These are phyloP conservation scores for Chaetomium globosum DNA, from an alignment of 2,329 filamentous ascomycete species.

Conservation along the genomic window DNA sequence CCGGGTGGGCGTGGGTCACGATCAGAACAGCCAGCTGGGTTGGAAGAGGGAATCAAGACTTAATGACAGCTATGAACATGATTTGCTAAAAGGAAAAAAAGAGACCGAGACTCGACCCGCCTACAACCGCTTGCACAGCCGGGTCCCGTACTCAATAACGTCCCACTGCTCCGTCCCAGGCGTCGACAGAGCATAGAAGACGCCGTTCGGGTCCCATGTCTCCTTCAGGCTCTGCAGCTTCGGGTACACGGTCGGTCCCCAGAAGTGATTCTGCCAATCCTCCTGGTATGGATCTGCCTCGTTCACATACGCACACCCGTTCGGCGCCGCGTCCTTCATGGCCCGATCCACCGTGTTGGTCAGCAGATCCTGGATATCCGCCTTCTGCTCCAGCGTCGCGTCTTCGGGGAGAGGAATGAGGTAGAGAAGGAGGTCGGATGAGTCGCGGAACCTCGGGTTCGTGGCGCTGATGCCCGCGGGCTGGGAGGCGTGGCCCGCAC, in stretches of 20 bases:
- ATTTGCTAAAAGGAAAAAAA: not conserved
- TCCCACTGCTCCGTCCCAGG: conserved; percentile 52
- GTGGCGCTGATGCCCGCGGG: conserved; percentile 45
- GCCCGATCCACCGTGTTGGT: conserved; percentile 44
- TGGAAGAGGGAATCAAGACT: not conserved
- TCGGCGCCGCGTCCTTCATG: conserved; percentile 44
- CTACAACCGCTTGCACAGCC: conserved; percentile 42
- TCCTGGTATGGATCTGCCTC: conserved; percentile 44
- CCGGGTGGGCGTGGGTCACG: not conserved
- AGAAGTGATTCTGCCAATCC: conserved; percentile 47
- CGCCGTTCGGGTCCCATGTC: conserved; percentile 47
- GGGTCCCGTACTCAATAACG: conserved; percentile 45
- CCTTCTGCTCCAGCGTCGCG: conserved; percentile 49
- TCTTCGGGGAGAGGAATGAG: conserved; percentile 42
- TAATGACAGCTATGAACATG: not conserved
- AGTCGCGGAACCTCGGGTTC: conserved; percentile 45
- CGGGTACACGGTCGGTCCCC: conserved; percentile 44
- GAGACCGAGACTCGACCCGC: not conserved
- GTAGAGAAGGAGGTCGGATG: conserved; percentile 44
- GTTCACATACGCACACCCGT: conserved; percentile 50
- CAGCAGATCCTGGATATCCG: conserved; percentile 46
- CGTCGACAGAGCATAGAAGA: conserved; percentile 50
- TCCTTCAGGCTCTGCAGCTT: conserved; percentile 45
- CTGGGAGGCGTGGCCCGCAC: conserved; percentile 42
- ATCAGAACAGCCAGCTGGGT: not conserved